Base-by-base conservation (phyloP, 352 stramenopile genomes). In the Phytophthora parvispora region DNA sequence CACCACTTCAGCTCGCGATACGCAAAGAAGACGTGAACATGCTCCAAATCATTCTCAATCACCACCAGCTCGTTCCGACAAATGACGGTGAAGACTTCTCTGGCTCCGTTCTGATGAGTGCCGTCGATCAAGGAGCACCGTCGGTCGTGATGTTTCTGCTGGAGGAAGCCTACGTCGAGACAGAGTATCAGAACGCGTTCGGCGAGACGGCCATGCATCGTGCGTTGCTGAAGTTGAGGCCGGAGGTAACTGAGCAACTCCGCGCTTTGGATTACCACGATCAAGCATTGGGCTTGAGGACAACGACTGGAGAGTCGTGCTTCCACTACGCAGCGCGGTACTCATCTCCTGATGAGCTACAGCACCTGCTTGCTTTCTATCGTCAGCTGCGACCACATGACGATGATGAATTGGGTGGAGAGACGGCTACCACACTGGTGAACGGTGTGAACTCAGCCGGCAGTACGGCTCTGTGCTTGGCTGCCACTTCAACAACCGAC, bases 21-120 rank as follows among this genome's bases (percentile, higher is more conserved):
- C 43, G 12, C 34, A 52, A 31, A n/a, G 38, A 64, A 10, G 36
- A 72, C 31, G 22, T 69, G 3, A 32, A 48, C 34, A 63, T 65
- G 43, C 52, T 76, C 13, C 68, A 76, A 40, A 28, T 76, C 45
- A 27, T 76, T 3, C 47, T 76, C 0, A 76, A 72, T 40, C 68
- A 72, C 10, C 57, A 69, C 25, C 48, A 63, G 27, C 22, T 67
- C 25, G 68, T 76, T 6, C 22, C 43, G 7, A 69, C 60, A 9
- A 32, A 15, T 5, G 32, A 59, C 1, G 56, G 68, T 4, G 52
- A 65, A 32, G 57, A 72, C 20, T 76, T 76, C n/a, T 56, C 56
- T 6, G 63, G 38, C 0, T 50, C 43, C 4, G 62, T 68, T 4
- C 31, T 76, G 2, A 38, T 72, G 57, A 43, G 31, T 13, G 56